A percentile compares a stretch with the other conserved stretches of the same genome.
phyloP scores from a whole-genome alignment of 331 rosid genomes.

The Telfairia occidentalis region DNA sequence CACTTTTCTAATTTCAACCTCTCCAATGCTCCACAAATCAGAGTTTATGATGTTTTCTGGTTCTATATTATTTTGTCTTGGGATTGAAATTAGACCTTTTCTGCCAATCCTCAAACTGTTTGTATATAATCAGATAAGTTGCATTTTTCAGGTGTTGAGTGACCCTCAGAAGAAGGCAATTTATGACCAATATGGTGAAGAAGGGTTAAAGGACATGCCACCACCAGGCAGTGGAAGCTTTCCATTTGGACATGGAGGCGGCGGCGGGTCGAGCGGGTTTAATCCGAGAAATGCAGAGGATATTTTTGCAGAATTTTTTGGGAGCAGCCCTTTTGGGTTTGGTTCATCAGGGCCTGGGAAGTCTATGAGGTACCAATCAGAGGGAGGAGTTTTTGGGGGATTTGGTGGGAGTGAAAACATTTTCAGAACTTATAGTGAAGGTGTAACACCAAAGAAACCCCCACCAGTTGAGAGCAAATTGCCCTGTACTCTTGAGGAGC shows the following conservation, averaged over 20 bases:
- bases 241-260: slow-evolving; percentile 28
- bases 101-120: not conserved
- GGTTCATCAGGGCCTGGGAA: slow-evolving; percentile 67
- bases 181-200: slow-evolving; percentile 82
- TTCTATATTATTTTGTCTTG: not conserved
- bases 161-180: slow-evolving; percentile 60
- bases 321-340: slow-evolving; percentile 82
- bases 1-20: not conserved
- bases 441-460: slow-evolving; percentile 56
- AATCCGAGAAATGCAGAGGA: slow-evolving; percentile 92
- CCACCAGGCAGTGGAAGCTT: slow-evolving; percentile 41
- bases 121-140: not conserved
- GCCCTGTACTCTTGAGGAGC: slow-evolving; percentile 75
- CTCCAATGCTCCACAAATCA: not conserved
- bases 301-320: slow-evolving; percentile 93
- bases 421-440: slow-evolving; percentile 42
- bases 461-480: slow-evolving; percentile 72
- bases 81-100: not conserved
- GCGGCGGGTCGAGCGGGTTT: slow-evolving; percentile 47
- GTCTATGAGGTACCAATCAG: slow-evolving; percentile 60
- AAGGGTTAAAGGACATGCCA: slow-evolving; percentile 80
- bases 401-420: slow-evolving; percentile 41
- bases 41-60: not conserved
- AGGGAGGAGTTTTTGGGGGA: slow-evolving; percentile 52
- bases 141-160: slow-evolving; percentile 62